A percentile compares a stretch with the other conserved stretches of the same genome.
Evolutionary conservation across 1,139 yeast genomes (phyloP).

Genomic region (Zygosaccharomyces sapae): DNA sequence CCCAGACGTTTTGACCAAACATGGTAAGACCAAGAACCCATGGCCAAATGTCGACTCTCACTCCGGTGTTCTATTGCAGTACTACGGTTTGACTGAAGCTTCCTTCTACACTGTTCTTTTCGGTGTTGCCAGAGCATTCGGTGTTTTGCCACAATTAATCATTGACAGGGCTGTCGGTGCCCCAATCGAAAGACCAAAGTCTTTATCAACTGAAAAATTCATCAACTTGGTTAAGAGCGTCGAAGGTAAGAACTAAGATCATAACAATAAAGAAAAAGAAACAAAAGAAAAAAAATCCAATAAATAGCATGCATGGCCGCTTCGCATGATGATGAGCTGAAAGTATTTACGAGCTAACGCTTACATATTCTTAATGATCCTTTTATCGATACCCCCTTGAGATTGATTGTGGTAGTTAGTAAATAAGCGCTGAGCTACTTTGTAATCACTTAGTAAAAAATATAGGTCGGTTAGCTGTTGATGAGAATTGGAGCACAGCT

Average conservation of each 20-base stretch:
- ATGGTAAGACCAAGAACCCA: slow-evolving; percentile 98
- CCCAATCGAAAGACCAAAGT: slow-evolving; percentile 97
- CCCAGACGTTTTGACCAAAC: slow-evolving; percentile 90
- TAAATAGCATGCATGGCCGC: slow-evolving; percentile 5
- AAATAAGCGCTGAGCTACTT: too few species aligned
- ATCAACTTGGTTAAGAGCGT: slow-evolving; percentile 40
- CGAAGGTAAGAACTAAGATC: slow-evolving; percentile 19
- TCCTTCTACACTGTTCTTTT: slow-evolving; percentile 96
- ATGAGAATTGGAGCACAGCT: too few species aligned
- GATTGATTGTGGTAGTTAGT: too few species aligned
- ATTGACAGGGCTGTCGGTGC: slow-evolving; percentile 94
- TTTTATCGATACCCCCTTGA: background rate
- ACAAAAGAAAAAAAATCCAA: background rate
- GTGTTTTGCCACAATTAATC: slow-evolving; percentile 94
- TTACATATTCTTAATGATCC: slow-evolving; percentile 8
- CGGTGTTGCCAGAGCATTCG: slow-evolving; percentile 97
- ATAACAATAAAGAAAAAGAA: background rate
- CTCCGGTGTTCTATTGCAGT: slow-evolving; percentile 94
- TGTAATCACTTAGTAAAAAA: too few species aligned
- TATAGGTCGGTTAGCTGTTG: too few species aligned
- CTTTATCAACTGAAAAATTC: slow-evolving; percentile 65
- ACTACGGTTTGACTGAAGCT: slow-evolving; percentile 93
- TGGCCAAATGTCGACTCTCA: slow-evolving; percentile 99
- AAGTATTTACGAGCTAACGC: slow-evolving; percentile 7
- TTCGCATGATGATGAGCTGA: slow-evolving; percentile 5